phyloP scores from a whole-genome alignment of 305 asterid genomes.

The Solanum aculeatissimum region DNA sequence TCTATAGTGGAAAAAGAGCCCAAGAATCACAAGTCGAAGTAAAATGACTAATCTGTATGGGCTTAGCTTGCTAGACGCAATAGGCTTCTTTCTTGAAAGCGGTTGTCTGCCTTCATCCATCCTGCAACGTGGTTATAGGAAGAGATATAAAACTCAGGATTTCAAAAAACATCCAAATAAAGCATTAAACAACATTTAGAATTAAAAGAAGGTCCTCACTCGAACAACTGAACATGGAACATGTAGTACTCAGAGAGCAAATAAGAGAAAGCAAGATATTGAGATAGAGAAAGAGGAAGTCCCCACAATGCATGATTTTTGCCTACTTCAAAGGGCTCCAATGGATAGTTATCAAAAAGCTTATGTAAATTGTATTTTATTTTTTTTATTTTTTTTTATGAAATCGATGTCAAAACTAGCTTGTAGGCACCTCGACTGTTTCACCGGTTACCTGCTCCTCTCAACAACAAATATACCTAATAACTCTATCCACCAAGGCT shows the following conservation, averaged over 20 bases:
- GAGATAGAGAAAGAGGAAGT: not conserved
- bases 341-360: not conserved
- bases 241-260: not conserved
- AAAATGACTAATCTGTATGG: constrained; percentile 82
- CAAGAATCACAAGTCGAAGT: constrained; percentile 68
- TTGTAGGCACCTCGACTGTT: not conserved
- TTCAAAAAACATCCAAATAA: not conserved
- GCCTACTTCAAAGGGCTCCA: not conserved
- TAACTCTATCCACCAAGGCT: not conserved
- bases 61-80: constrained; percentile 89
- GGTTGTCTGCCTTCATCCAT: constrained; percentile 99
- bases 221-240: not conserved
- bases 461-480: not conserved
- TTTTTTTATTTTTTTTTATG: not conserved
- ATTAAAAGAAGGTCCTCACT: not conserved
- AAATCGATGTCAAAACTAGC: not conserved
- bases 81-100: constrained; percentile 78
- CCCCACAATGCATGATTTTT: not conserved
- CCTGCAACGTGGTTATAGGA: constrained; percentile 27
- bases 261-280: not conserved
- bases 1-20: constrained; percentile 86
- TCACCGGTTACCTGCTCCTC: not conserved
- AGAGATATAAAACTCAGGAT: not conserved
- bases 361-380: not conserved
- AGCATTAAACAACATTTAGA: not conserved